A percentile compares a stretch with the other conserved stretches of the same genome.
Conservation (phyloP, 106 monocot species). For the Dendrobium nobile region DNA sequence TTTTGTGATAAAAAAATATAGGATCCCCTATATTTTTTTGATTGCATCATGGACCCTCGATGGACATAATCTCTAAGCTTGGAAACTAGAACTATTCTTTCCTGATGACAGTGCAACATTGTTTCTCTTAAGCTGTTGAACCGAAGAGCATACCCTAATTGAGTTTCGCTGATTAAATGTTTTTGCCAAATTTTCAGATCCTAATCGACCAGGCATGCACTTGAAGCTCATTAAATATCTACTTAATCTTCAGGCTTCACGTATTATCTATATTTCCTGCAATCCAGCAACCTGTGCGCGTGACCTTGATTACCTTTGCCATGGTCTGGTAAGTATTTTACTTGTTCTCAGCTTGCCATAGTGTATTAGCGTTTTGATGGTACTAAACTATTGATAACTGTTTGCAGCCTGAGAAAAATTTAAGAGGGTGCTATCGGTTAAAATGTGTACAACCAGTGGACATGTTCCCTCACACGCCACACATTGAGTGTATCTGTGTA, state of each 20-base stretch:
- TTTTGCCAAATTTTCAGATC: slow-evolving; percentile 50
- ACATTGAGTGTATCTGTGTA: slow-evolving; percentile 86
- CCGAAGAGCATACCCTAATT: not conserved
- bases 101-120: not conserved
- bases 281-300: slow-evolving; percentile 96
- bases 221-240: slow-evolving; percentile 89
- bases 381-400: not conserved
- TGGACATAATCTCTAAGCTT: not conserved
- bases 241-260: slow-evolving; percentile 49
- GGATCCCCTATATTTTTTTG: too few relatives aligned
- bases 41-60: not conserved
- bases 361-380: not conserved
- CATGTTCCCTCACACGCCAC: slow-evolving; percentile 98
- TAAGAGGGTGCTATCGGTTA: slow-evolving; percentile 73
- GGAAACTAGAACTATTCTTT: not conserved
- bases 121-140: not conserved
- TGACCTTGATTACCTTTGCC: slow-evolving; percentile 91
- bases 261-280: slow-evolving; percentile 86
- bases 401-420: slow-evolving; percentile 50
- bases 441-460: slow-evolving; percentile 79
- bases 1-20: too few relatives aligned
- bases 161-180: not conserved
- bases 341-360: not conserved
- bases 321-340: slow-evolving; percentile 61
- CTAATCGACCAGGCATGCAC: slow-evolving; percentile 95